Evolutionary conservation across 2,329 filamentous ascomycete species (phyloP).

Genomic region (Phialophora expanda): DNA sequence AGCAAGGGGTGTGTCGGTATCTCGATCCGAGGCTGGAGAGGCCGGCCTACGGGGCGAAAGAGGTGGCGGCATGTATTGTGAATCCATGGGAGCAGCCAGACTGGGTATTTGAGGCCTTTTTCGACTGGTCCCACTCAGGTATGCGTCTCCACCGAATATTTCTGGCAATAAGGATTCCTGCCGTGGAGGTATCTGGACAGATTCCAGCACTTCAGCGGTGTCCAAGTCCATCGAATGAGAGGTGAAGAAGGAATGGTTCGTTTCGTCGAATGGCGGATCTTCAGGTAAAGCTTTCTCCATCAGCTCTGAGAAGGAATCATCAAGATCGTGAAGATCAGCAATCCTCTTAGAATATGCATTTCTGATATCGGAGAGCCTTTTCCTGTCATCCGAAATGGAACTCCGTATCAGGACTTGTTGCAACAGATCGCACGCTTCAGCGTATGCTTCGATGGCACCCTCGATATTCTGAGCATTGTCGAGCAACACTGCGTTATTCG

Average conservation of each 20-base stretch:
- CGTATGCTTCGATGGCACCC: conserved; percentile 86
- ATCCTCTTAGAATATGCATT: conserved; percentile 90
- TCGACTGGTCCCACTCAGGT: conserved; percentile 32
- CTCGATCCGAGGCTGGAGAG: conserved; percentile 50
- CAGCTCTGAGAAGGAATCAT: conserved; percentile 52
- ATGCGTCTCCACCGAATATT: conserved; percentile 36
- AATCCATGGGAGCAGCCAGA: conserved; percentile 51
- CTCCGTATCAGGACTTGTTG: conserved; percentile 87
- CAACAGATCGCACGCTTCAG: conserved; percentile 85
- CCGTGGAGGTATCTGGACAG: conserved; percentile 38
- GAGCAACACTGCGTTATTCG: conserved; percentile 91
- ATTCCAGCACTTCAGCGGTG: conserved; percentile 30
- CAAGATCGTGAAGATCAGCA: conserved; percentile 78
- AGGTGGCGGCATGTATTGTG: conserved; percentile 70
- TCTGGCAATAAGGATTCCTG: conserved; percentile 39
- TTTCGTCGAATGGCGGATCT: conserved; percentile 67
- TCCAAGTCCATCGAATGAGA: conserved; percentile 41
- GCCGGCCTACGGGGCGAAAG: conserved; percentile 67
- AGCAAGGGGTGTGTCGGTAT: conserved; percentile 30
- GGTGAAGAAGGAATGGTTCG: conserved; percentile 40
- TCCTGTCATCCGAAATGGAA: conserved; percentile 81
- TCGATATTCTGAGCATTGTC: conserved; percentile 97
- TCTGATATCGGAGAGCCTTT: conserved; percentile 89
- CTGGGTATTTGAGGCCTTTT: conserved; percentile 40
- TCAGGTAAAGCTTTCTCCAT: conserved; percentile 79